A percentile compares a stretch with the other conserved stretches of the same genome.
phyloP scores from a whole-genome alignment of 179 eudicot species.

The Amaranthus tricolor region DNA sequence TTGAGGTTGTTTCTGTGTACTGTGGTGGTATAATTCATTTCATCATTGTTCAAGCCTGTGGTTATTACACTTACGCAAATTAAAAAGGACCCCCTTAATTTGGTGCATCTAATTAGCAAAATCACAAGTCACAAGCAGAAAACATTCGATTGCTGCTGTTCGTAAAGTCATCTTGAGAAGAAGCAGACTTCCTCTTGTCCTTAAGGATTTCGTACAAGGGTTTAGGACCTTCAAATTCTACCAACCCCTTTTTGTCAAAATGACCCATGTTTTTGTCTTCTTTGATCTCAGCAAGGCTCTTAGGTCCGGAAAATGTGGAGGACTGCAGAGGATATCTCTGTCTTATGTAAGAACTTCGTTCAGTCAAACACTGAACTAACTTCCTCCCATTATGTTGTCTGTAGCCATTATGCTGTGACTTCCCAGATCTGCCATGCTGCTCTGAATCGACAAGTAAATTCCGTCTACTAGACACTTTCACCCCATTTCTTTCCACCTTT shows the following conservation, averaged over 20 bases:
- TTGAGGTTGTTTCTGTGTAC: too few relatives aligned
- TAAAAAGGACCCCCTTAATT: too few relatives aligned
- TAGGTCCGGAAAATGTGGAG: slow-evolving; percentile 42
- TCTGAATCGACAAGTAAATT: slow-evolving; percentile 12
- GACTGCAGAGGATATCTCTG: slow-evolving; percentile 26
- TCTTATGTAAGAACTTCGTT: slow-evolving; percentile 29
- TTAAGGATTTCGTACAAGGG: slow-evolving; percentile 60
- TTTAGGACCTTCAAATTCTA: slow-evolving; percentile 63
- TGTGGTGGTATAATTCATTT: too few relatives aligned
- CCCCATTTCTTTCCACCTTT: slow-evolving; percentile 28
- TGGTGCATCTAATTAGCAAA: neutral
- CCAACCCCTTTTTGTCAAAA: slow-evolving; percentile 22
- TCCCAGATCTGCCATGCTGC: slow-evolving; percentile 23
- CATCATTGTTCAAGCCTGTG: too few relatives aligned
- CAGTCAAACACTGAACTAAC: slow-evolving; percentile 20
- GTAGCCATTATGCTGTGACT: slow-evolving; percentile 18
- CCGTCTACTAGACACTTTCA: slow-evolving; percentile 24
- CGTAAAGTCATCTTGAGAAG: slow-evolving; percentile 18
- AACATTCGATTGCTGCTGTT: slow-evolving; percentile 24
- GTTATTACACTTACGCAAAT: neutral
- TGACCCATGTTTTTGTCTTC: slow-evolving; percentile 32
- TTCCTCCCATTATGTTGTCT: slow-evolving; percentile 30
- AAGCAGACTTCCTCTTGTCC: slow-evolving; percentile 44
- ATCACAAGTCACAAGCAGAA: neutral
- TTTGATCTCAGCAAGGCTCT: slow-evolving; percentile 47